Base-by-base conservation (phyloP, 371 early-diverging fungal genomes). In the Apophysomyces sp. region DNA sequence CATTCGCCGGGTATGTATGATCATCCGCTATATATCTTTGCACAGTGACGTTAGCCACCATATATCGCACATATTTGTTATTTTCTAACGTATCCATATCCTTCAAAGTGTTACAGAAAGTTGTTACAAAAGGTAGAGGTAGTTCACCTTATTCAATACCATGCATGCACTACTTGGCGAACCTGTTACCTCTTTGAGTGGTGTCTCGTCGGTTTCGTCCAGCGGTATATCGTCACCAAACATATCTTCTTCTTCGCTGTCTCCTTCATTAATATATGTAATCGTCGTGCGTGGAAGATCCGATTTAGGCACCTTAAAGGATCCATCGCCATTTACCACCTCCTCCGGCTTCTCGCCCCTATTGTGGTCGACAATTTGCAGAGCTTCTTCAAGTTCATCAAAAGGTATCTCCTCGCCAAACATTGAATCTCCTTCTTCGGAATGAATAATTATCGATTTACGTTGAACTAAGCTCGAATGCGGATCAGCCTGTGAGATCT, bases 151-250 rank as follows among this genome's bases (percentile, higher is more conserved):
- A 24, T 9, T 18, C 9, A 24, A 28, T 5, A 16, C 26, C 28
- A 16, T 4, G 24, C 4, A 36, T 13, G 2, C 13, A n/a, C 21
- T 16, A 27, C n/a, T 8, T 26, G 15, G n/a, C 28, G 13, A 21
- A 31, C 6, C 3, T 30, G 12, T 13, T 26, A n/a, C 39, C 28
- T 40, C 16, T 55, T 18, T 9, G 51, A 55, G n/a, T 9, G 44
- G 21, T 7, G 21, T 27, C 30, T 49, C 59, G 16, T 76, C 69
- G 5, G 74, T 34, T 12, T 77, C 66, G 12, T 77, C 73, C 3
- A 69, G 18, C 18, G 63, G 68, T 30, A 80, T 55, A 59, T 80
- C 80, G 16, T 77, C 77, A 4, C 71, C 77, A 66, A 80, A 80
- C 67, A 77, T 71, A 37, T 63, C 71, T 16, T 73, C 76, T 24